Conservation (phyloP, 306 rosid species). For the Prunus salicina region DNA sequence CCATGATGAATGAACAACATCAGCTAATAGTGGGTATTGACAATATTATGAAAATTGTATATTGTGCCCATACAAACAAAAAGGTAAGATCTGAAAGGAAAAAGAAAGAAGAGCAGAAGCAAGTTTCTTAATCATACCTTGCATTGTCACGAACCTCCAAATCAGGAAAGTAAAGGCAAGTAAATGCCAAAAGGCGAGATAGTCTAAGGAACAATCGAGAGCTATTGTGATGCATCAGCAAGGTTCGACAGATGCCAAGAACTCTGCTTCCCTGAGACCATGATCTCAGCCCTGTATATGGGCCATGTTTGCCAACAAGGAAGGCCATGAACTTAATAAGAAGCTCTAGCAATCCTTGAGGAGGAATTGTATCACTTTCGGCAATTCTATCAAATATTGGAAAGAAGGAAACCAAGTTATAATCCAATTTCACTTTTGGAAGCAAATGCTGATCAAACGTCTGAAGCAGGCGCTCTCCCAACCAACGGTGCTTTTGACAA, state of each 20-base stretch:
- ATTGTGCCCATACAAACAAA: neutral
- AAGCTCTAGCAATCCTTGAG: constrained; percentile 64
- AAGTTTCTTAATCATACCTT: constrained; percentile 47
- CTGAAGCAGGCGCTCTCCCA: constrained; percentile 91
- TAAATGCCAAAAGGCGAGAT: constrained; percentile 76
- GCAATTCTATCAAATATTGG: constrained; percentile 85
- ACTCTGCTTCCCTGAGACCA: constrained; percentile 96
- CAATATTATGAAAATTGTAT: neutral
- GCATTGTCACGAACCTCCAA: constrained; percentile 95
- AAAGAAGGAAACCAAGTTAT: constrained; percentile 71
- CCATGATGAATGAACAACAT: constrained; percentile 7
- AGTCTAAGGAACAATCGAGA: constrained; percentile 82
- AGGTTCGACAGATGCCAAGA: constrained; percentile 85
- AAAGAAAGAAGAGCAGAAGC: neutral
- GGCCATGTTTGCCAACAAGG: constrained; percentile 88
- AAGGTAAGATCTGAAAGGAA: neutral
- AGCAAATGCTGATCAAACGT: constrained; percentile 82
- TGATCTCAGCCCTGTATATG: constrained; percentile 66
- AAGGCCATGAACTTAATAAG: constrained; percentile 75
- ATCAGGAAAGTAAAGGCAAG: constrained; percentile 88
- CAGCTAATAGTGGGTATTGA: neutral
- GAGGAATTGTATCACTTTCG: constrained; percentile 76
- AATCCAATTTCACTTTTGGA: constrained; percentile 73
- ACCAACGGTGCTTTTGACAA: constrained; percentile 78
- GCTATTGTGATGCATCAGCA: constrained; percentile 84